These are phyloP conservation scores for Candida silvatica DNA, from an alignment of 805 yeast genomes.

Conservation along the genomic window DNA sequence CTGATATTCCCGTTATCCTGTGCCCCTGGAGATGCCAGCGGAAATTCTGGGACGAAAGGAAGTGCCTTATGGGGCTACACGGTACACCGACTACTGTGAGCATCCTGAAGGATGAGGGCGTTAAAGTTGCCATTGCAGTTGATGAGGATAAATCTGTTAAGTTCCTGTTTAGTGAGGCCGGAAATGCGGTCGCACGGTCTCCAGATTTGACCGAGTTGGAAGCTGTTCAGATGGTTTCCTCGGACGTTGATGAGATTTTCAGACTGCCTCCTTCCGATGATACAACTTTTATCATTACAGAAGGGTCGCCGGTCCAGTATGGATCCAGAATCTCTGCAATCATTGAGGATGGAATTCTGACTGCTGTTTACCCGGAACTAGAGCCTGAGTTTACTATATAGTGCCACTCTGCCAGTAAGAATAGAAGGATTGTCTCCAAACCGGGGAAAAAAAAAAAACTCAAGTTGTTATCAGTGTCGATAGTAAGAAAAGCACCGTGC, in stretches of 20 bases:
- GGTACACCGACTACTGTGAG: background rate
- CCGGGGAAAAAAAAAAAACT: no score
- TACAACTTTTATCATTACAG: background rate
- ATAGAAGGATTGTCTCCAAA: no score
- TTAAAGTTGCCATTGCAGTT: slow-evolving; percentile 1
- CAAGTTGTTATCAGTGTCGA: no score
- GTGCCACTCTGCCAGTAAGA: no score
- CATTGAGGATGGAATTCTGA: background rate
- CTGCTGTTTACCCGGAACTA: slow-evolving; percentile 1
- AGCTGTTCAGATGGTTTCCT: background rate
- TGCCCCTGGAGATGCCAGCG: slow-evolving; percentile 3
- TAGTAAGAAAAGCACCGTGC: no score
- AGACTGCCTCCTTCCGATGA: background rate
- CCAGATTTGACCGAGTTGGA: background rate
- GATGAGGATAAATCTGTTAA: slow-evolving; percentile 3
- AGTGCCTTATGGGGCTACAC: slow-evolving; percentile 2
- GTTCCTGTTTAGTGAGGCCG: slow-evolving; percentile 1
- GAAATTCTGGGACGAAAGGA: slow-evolving; percentile 3
- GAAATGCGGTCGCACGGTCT: slow-evolving; percentile 1
- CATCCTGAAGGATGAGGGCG: background rate
- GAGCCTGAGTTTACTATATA: slow-evolving; percentile 1
- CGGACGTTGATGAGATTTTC: slow-evolving; percentile 1
- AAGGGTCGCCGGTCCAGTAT: slow-evolving; percentile 1
- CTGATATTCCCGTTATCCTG: background rate
- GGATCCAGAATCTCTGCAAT: slow-evolving; percentile 2